Evolutionary conservation across 768 basidiomycete species (phyloP), one percentile per base, ranked within the genome.

Genomic region (Boletus subparvulus): DNA sequence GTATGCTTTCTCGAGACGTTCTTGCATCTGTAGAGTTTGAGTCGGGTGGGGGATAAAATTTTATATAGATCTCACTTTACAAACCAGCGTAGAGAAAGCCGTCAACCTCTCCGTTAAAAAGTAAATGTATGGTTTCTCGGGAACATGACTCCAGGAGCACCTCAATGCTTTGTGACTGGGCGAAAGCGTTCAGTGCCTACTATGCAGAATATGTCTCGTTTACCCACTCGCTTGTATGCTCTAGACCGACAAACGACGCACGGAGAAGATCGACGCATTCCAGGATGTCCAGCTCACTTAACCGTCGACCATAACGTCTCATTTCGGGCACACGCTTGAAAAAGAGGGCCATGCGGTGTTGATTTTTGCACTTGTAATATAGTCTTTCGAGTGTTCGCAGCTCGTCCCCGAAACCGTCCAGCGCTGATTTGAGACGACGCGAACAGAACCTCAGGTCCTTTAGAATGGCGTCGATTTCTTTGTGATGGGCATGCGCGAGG

Each of bases 311-410:
- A 32, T 60, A 82, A 51, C 83, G 78, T 58, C 86, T 77, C 19
- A 86, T 75, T 65, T 92, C 91, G 11, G 67, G 63, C 16, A 87
- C 74, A 32, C 83, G 83, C 44, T 62, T 64, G 87, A 88, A 92
- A 69, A 90, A 90, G 12, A 90, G 58, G 30, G 70, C 61, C 47
- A 43, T 54, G 42, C 69, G 65, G 45, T 71, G 71, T 77, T 93
- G 90, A 61, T 91, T 92, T 65, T 87, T 90, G 60, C 83, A 84
- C 62, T 89, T 90, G 73, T 92, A 92, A 67, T 85, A 86, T 2
- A 92, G 67, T 57, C 86, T 77, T 61, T 86, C 83, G 36, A 92
- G 74, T 19, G 88, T 69, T 50, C 80, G 79, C 6, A 83, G 67
- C 62, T 68, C 67, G 48, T 67, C 61, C 14, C 48, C 56, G 58